Conservation (phyloP, 2,329 filamentous ascomycete species). For the Epichloe baconii region DNA sequence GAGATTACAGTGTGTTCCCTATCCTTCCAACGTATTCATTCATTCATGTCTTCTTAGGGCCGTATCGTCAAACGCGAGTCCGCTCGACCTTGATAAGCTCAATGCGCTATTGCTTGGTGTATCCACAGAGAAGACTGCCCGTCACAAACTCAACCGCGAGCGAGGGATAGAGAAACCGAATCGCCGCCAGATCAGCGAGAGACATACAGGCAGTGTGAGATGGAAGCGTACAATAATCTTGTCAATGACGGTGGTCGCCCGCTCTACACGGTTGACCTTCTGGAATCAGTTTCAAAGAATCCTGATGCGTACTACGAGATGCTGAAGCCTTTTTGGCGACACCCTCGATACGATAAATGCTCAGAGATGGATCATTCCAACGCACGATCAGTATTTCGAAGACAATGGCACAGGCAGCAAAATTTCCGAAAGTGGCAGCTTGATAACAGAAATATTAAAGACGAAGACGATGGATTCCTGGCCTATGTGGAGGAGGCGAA, state of each 20-base stretch:
- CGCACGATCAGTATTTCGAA: slow-evolving; percentile 10
- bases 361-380: background rate
- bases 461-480: slow-evolving; percentile 10
- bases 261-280: slow-evolving; percentile 14
- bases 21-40: background rate
- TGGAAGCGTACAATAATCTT: slow-evolving; percentile 15
- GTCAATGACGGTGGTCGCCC: slow-evolving; percentile 19
- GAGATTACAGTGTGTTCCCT: slow-evolving; percentile 8
- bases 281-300: slow-evolving; percentile 12
- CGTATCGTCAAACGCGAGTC: slow-evolving; percentile 1
- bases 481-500: slow-evolving; percentile 5
- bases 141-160: background rate
- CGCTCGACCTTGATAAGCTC: slow-evolving; percentile 11
- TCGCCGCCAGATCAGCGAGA: background rate
- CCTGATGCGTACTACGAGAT: slow-evolving; percentile 14
- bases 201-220: slow-evolving; percentile 7
- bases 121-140: background rate
- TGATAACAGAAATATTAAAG: slow-evolving; percentile 11
- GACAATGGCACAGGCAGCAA: slow-evolving; percentile 16
- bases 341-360: background rate
- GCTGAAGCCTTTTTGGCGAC: slow-evolving; percentile 14
- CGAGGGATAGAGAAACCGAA: slow-evolving; percentile 1
- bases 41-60: background rate
- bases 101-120: slow-evolving; percentile 9
- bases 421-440: slow-evolving; percentile 19